Conservation (phyloP, 2,329 filamentous ascomycete genomes). For the Monilinia fructigena region DNA sequence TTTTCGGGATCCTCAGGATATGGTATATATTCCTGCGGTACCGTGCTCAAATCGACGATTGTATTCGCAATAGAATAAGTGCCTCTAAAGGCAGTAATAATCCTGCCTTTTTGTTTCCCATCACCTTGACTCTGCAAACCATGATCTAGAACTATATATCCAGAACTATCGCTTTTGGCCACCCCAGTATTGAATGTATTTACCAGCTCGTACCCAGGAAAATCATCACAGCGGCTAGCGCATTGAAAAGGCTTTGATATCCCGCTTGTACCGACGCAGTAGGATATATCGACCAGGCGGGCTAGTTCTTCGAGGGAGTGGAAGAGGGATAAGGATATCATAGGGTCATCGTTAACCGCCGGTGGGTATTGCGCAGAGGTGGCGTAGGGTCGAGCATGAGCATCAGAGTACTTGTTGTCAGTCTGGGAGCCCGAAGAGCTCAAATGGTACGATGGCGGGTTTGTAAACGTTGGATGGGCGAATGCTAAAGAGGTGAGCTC, state of each 20-base stretch:
- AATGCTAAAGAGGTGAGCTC: not conserved
- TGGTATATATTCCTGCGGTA: slow-evolving; percentile 86
- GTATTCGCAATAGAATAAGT: slow-evolving; percentile 94
- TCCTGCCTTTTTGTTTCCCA: slow-evolving; percentile 44
- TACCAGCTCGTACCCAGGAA: slow-evolving; percentile 74
- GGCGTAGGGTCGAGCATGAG: not conserved
- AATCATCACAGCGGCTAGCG: slow-evolving; percentile 80
- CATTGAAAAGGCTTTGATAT: slow-evolving; percentile 82
- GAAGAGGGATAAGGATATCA: slow-evolving; percentile 66
- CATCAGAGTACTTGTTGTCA: not conserved
- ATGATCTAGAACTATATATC: slow-evolving; percentile 89
- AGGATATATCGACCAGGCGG: slow-evolving; percentile 90
- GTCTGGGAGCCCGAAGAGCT: not conserved
- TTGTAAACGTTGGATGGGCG: slow-evolving; percentile 4
- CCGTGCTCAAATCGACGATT: slow-evolving; percentile 82
- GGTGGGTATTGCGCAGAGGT: slow-evolving; percentile 34
- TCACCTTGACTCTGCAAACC: slow-evolving; percentile 28
- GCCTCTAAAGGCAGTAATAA: slow-evolving; percentile 87
- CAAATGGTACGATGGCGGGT: slow-evolving; percentile 12
- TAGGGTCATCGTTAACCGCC: not conserved
- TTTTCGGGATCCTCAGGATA: slow-evolving; percentile 58
- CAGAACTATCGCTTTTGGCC: slow-evolving; percentile 85
- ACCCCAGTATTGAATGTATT: slow-evolving; percentile 87
- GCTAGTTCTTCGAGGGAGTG: slow-evolving; percentile 80
- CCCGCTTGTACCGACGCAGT: slow-evolving; percentile 83